Base-by-base conservation (phyloP, 1,284 basidiomycete genomes). In the Tilletia walkeri region DNA sequence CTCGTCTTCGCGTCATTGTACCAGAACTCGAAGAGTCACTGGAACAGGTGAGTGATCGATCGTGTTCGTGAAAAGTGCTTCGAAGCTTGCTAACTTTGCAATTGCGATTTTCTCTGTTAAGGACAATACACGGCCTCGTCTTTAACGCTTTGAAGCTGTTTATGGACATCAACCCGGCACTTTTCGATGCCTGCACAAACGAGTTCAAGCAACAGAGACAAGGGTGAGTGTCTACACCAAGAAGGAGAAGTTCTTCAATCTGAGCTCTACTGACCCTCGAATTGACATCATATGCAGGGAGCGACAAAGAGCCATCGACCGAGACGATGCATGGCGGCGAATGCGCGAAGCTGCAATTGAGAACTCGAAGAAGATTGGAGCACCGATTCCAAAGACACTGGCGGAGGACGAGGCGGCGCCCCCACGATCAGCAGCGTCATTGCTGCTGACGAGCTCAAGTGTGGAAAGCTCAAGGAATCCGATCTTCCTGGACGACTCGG, bases 1-100 rank as follows among this genome's bases (percentile, higher is more conserved):
- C 93, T 99, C 80, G 95, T 99, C 65, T 99, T 99, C 86, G 93
- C 95, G n/a, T 92, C 94, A 6, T 86, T 99, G 76, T 98, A 97
- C 84, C 92, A 91, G 68, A 99, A 97, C 85, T 98, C 95, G 47
- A 94, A 93, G 84, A 90, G 91, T 50, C 96, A 99, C 84, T 99
- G 96, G 96, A 99, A 99, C 86, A 88, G 94, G 93, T 94, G 79
- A 84, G 91, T 86, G 24, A 4, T 30, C 2, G 30, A 1, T n/a
- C 20, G 12, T 34, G n/a, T 65, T 24, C 30, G 14, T n/a, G n/a
- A 45, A 45, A 45, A 14, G 41, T 45, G 41, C 1, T 7, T 45
- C 41, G 14, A 45, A 14, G 38, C 48, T 69, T 9, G 5, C 47
- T 24, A 9, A 45, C 47, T 34, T n/a, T 38, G 36, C 20, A 68